Conservation (phyloP, 306 rosid species). For the Abrus precatorius region DNA sequence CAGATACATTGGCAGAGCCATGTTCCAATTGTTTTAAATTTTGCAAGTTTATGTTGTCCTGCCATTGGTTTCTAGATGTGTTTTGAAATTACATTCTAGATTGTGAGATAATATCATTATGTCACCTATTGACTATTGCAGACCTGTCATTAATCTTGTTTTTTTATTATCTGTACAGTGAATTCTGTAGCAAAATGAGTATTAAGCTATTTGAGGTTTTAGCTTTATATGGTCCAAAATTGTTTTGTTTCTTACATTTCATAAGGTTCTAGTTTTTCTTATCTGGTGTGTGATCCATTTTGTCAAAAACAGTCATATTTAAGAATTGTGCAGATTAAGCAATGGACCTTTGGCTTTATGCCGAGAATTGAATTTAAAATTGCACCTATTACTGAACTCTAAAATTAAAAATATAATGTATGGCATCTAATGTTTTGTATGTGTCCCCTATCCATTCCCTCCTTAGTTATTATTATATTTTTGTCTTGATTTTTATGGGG, state of each 20-base stretch:
- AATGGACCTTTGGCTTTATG: constrained; percentile 21
- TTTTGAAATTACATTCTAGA: constrained; percentile 9
- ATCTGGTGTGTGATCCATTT: neutral
- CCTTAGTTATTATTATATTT: neutral
- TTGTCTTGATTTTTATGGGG: constrained; percentile 12
- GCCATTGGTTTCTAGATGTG: constrained; percentile 1
- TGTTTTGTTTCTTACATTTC: neutral
- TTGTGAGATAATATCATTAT: constrained; percentile 33
- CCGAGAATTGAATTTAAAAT: constrained; percentile 18
- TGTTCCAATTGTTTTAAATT: neutral
- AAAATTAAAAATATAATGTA: neutral
- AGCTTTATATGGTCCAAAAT: neutral
- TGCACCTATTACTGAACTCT: constrained; percentile 4
- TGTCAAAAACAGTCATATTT: neutral
- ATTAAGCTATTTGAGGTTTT: constrained; percentile 34
- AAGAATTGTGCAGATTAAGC: constrained; percentile 15
- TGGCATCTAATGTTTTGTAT: neutral
- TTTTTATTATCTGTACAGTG: neutral
- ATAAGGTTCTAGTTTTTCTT: neutral
- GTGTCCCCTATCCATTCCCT: neutral
- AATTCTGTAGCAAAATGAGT: neutral
- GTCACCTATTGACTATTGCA: constrained; percentile 24
- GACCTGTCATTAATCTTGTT: neutral
- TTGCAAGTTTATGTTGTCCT: constrained; percentile 4
- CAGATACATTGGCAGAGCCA: constrained; percentile 2